Evolutionary conservation across 495 filamentous ascomycete genomes (phyloP).

Genomic region (Oidiodendron maius): DNA sequence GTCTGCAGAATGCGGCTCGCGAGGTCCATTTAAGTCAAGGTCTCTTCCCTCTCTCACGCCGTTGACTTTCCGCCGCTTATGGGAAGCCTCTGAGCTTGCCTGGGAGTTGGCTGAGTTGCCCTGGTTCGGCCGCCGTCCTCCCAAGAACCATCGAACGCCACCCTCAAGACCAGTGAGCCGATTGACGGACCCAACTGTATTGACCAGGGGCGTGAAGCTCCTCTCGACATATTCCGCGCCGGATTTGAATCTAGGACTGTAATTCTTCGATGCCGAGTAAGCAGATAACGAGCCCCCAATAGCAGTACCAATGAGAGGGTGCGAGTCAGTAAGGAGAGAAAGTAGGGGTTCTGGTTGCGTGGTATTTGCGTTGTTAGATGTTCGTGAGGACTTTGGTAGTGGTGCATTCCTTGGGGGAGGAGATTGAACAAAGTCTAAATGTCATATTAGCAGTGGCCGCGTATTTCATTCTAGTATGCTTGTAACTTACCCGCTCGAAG

Average conservation of each 20-base stretch:
- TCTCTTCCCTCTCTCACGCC: slow-evolving; percentile 11
- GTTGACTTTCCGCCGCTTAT: slow-evolving; percentile 60
- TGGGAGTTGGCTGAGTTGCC: slow-evolving; percentile 35
- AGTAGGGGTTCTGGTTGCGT: slow-evolving; percentile 64
- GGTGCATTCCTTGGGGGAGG: slow-evolving; percentile 38
- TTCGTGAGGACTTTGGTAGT: slow-evolving; percentile 24
- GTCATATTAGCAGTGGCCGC: neutral
- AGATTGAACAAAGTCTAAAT: slow-evolving; percentile 49
- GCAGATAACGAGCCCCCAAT: slow-evolving; percentile 76
- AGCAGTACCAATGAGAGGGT: slow-evolving; percentile 72
- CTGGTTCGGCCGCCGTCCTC: slow-evolving; percentile 34
- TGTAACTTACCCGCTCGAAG: slow-evolving; percentile 69
- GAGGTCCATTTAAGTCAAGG: slow-evolving; percentile 29
- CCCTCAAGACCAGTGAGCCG: slow-evolving; percentile 79
- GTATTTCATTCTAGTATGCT: neutral
- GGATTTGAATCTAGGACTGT: slow-evolving; percentile 77
- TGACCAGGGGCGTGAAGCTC: slow-evolving; percentile 74
- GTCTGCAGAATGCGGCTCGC: slow-evolving; percentile 31
- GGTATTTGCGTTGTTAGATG: slow-evolving; percentile 5
- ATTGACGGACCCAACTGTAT: slow-evolving; percentile 73
- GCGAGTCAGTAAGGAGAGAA: slow-evolving; percentile 70
- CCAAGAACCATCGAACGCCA: slow-evolving; percentile 71
- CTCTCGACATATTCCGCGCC: slow-evolving; percentile 82
- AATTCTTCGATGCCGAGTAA: slow-evolving; percentile 78
- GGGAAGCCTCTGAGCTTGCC: slow-evolving; percentile 36